Conservation (phyloP, 2,329 filamentous ascomycete genomes). For the Colletotrichum musicola region DNA sequence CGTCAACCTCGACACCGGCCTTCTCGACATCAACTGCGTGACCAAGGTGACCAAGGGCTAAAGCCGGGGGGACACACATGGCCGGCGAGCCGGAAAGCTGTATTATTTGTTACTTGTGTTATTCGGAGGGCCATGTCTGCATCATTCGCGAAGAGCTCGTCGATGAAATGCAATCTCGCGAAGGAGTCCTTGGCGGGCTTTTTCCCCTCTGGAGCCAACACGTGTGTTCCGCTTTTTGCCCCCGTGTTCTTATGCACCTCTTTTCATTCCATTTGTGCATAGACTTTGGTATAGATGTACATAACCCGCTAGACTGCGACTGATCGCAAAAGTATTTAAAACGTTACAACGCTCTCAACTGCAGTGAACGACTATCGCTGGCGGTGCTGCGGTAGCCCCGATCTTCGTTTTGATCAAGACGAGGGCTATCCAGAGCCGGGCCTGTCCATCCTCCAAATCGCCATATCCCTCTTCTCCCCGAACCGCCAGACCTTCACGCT, state of each 20-base stretch:
- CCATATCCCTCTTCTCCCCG: too few species aligned
- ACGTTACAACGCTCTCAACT: too few species aligned
- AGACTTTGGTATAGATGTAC: not conserved
- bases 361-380: too few species aligned
- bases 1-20: constrained; percentile 31
- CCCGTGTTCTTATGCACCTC: not conserved
- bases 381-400: too few species aligned
- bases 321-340: not conserved
- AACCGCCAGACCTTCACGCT: too few species aligned
- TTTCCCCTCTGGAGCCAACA: not conserved
- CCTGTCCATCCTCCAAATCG: too few species aligned
- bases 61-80: not conserved
- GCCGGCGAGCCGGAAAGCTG: not conserved
- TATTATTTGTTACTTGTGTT: not conserved
- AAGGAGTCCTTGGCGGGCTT: not conserved
- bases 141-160: not conserved
- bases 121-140: not conserved
- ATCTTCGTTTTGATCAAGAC: too few species aligned
- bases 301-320: not conserved
- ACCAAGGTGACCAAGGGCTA: constrained; percentile 25
- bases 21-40: constrained; percentile 37
- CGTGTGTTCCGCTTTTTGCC: not conserved
- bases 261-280: not conserved
- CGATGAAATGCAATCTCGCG: not conserved
- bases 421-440: too few species aligned